Base-by-base conservation (phyloP, 1,284 basidiomycete genomes). In the Neolentinus lepideus region DNA sequence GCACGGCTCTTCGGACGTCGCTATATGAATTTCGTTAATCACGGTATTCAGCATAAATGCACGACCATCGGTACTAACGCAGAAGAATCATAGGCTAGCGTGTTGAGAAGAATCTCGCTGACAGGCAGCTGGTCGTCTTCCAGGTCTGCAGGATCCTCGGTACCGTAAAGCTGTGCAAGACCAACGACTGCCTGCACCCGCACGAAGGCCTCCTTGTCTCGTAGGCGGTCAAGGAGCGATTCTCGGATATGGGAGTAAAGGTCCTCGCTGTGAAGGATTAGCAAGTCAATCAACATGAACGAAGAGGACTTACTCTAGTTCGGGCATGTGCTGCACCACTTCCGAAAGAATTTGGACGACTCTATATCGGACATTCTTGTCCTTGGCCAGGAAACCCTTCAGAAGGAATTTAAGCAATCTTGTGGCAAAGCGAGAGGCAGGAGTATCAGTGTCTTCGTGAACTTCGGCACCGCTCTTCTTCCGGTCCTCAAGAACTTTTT, bases 1-100 rank as follows among this genome's bases (percentile, higher is more conserved):
- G 77, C 0, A 90, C 88, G 0, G 92, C 90, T 22, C 93, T 84
- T 12, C 96, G 91, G 8, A 97, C 95, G 63, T 98, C 95, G 1
- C 92, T 95, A 65, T 10, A 46, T 19, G 10, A 46, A 46, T 16
- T 4, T 21, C n/a, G 43, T 25, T 21, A 46, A n/a, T n/a, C n/a
- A n/a, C n/a, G 19, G 6, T 21, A 46, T 19, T 10, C 19, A 46
- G 4, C 24, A 6, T 19, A n/a, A n/a, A 6, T 25, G 4, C 4
- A 46, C 16, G 19, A 46, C 43, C 4, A 46, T 46, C n/a, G 43
- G 25, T 16, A 79, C 91, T 65, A 65, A 94, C 89, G 89, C 76
- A 9, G 92, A 83, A 1, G 88, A 76, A 62, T 98, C 96, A 61
- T 84, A 82, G 19, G 78, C 77, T 16, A 97, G 71, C 2, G 87